Conservation (phyloP, 1,139 yeast genomes). For the Wickerhamiella pararugosa region DNA sequence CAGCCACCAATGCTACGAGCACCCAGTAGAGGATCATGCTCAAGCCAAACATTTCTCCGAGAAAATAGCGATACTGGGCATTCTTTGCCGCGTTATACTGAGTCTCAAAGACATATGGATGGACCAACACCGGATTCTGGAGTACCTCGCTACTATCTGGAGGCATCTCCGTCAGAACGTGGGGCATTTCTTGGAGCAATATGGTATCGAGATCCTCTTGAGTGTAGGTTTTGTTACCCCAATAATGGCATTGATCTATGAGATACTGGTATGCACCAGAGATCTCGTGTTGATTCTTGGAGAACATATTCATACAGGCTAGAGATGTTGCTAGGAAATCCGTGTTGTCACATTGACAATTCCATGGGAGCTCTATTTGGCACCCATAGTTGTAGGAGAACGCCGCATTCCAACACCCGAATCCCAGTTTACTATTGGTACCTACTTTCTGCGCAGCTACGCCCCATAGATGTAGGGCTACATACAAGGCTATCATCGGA, state of each 20-base stretch:
- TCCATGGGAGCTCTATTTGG: conserved; percentile 12
- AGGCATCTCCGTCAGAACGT: background rate
- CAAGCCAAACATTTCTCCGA: conserved; percentile 17
- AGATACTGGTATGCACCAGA: conserved; percentile 13
- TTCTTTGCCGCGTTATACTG: conserved; percentile 11
- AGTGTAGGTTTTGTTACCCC: conserved; percentile 15
- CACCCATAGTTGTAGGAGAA: conserved; percentile 16
- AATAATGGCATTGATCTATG: conserved; percentile 15
- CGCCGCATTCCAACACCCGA: conserved; percentile 15
- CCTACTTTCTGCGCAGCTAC: conserved; percentile 16
- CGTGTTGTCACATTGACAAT: conserved; percentile 15
- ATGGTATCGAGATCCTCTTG: conserved; percentile 10
- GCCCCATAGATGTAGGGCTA: background rate
- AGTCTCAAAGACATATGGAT: conserved; percentile 1
- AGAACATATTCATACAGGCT: conserved; percentile 12
- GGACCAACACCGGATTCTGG: background rate
- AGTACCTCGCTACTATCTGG: conserved; percentile 3
- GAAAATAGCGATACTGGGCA: conserved; percentile 11
- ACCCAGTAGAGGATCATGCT: conserved; percentile 19
- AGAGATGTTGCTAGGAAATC: conserved; percentile 16
- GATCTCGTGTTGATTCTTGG: conserved; percentile 8
- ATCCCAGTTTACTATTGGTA: conserved; percentile 14
- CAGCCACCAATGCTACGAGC: conserved; percentile 13
- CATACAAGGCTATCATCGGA: background rate
- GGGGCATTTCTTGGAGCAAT: conserved; percentile 4